These are phyloP conservation scores for Cryptococcus depauperatus DNA, from an alignment of 1,284 basidiomycete species.

Conservation along the genomic window DNA sequence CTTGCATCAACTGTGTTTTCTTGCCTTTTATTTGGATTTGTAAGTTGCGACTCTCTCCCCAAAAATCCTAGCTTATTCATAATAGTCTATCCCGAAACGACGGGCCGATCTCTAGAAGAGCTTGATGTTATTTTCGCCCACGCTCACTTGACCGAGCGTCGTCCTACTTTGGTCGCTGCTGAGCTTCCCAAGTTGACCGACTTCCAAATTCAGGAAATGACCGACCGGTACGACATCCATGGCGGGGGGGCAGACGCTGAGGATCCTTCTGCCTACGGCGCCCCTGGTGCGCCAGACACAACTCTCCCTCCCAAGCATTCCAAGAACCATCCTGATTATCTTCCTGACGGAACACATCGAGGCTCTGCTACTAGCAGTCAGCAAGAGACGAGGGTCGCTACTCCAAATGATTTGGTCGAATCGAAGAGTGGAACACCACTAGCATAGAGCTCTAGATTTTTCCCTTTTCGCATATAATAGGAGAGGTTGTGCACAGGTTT, in stretches of 20 bases:
- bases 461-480: too few species aligned
- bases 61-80: neutral
- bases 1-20: conserved; percentile 43
- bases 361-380: conserved; percentile 3
- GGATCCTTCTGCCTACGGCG: conserved; percentile 24
- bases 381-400: conserved; percentile 10
- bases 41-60: neutral
- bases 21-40: conserved; percentile 44
- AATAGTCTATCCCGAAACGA: neutral
- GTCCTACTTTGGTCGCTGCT: conserved; percentile 37
- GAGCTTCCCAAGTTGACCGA: conserved; percentile 41
- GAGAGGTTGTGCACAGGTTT: too few species aligned
- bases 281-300: conserved; percentile 27
- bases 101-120: conserved; percentile 39
- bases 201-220: conserved; percentile 40
- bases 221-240: conserved; percentile 45
- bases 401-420: conserved; percentile 2
- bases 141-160: conserved; percentile 25
- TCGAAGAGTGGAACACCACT: too few species aligned
- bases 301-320: conserved; percentile 32
- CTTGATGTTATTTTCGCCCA: conserved; percentile 42
- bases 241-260: conserved; percentile 28
- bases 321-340: conserved; percentile 3
- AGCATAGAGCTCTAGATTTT: too few species aligned
- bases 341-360: neutral